A percentile compares a stretch with the other conserved stretches of the same genome.
These are phyloP conservation scores for Amylocystis lapponica DNA, from an alignment of 768 basidiomycete species.

Conservation along the genomic window DNA sequence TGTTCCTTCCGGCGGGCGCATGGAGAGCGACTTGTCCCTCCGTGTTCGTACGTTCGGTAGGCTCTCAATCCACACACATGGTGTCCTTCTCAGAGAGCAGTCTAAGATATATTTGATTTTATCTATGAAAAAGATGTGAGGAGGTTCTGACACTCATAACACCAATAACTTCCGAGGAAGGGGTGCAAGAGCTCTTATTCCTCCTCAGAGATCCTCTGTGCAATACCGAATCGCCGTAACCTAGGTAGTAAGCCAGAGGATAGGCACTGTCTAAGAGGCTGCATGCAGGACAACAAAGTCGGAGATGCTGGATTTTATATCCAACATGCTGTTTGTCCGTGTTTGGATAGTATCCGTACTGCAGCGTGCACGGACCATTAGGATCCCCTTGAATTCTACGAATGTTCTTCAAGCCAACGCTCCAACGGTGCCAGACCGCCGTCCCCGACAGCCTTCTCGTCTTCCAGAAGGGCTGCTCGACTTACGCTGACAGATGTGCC, in stretches of 20 bases:
- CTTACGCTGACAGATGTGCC: slow-evolving; percentile 47
- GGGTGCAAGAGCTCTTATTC: slow-evolving; percentile 57
- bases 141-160: slow-evolving; percentile 54
- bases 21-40: no score
- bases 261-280: slow-evolving; percentile 73
- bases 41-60: no score
- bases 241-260: slow-evolving; percentile 36
- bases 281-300: slow-evolving; percentile 31
- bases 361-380: slow-evolving; percentile 4
- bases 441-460: slow-evolving; percentile 28
- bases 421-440: slow-evolving; percentile 39
- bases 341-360: slow-evolving; percentile 2
- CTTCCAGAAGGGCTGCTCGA: slow-evolving; percentile 15
- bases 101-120: no score
- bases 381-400: slow-evolving; percentile 18
- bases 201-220: slow-evolving; percentile 44
- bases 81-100: no score
- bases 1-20: no score
- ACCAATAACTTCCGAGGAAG: slow-evolving; percentile 30
- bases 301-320: slow-evolving; percentile 11
- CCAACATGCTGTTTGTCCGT: slow-evolving; percentile 8
- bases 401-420: slow-evolving; percentile 44
- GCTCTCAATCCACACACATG: no score
- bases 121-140: slow-evolving; percentile 44
- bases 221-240: slow-evolving; percentile 67